These are phyloP conservation scores for Globisporangium spiculum DNA, from an alignment of 352 stramenopile species.

Conservation along the genomic window DNA sequence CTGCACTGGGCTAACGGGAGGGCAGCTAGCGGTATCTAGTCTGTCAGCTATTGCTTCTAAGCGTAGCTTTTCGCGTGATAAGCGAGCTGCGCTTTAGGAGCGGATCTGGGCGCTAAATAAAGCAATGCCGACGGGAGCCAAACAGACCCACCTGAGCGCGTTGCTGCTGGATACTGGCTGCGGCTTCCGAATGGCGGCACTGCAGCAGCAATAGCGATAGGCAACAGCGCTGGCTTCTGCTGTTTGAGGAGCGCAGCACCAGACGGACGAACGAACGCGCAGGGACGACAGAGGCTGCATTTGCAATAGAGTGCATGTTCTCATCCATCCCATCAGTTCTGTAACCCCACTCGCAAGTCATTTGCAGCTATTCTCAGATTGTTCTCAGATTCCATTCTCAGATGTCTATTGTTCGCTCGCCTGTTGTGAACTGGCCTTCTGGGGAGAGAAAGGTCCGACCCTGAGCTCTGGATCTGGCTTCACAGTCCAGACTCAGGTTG, in stretches of 20 bases:
- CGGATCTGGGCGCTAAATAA: background rate
- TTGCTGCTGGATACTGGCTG: background rate
- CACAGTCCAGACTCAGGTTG: too few species aligned
- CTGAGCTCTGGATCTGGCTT: background rate
- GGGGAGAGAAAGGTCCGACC: background rate
- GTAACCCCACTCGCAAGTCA: background rate
- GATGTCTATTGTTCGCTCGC: background rate
- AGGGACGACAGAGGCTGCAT: background rate
- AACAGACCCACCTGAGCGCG: background rate
- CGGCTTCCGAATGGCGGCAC: background rate
- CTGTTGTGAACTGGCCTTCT: background rate
- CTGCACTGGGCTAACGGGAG: background rate
- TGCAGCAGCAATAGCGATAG: background rate
- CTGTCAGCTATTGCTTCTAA: too few species aligned
- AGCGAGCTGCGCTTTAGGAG: background rate
- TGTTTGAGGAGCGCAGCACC: background rate
- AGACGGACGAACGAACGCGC: background rate
- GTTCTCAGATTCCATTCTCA: background rate
- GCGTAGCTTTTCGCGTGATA: background rate
- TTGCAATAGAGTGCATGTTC: background rate
- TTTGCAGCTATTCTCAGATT: background rate
- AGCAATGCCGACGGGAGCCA: background rate
- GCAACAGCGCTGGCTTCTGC: background rate
- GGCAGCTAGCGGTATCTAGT: background rate
- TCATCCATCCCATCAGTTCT: background rate